These are phyloP conservation scores for Globisporangium splendens DNA, from an alignment of 352 stramenopile genomes.

Conservation along the genomic window DNA sequence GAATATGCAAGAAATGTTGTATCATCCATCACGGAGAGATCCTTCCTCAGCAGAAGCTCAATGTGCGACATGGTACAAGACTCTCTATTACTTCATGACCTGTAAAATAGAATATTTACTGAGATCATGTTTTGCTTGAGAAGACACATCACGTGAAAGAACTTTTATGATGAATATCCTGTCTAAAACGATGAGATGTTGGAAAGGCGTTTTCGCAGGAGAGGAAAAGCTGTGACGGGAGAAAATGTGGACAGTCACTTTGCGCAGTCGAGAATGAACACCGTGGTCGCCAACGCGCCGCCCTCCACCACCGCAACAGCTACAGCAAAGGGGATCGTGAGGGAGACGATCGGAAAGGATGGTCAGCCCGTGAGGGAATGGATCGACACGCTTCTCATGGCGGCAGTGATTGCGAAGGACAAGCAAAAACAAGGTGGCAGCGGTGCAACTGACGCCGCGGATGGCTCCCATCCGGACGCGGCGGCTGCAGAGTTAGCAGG, in stretches of 20 bases:
- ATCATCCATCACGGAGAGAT: background rate
- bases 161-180: background rate
- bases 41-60: background rate
- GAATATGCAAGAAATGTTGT: background rate
- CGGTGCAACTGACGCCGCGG: slow-evolving; percentile 2
- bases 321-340: slow-evolving; percentile 4
- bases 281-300: background rate
- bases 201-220: background rate
- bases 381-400: slow-evolving; percentile 78
- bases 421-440: slow-evolving; percentile 27
- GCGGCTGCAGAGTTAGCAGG: background rate
- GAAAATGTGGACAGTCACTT: slow-evolving; percentile 1
- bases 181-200: background rate
- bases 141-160: background rate
- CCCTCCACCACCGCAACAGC: slow-evolving; percentile 3
- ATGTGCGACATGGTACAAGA: slow-evolving; percentile 35
- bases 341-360: slow-evolving; percentile 12
- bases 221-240: slow-evolving; percentile 4
- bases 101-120: background rate
- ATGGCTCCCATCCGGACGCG: background rate
- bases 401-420: slow-evolving; percentile 67
- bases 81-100: background rate
- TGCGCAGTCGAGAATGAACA: slow-evolving; percentile 5
- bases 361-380: slow-evolving; percentile 58
- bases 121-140: background rate